Evolutionary conservation across 176 grass and related monocot species (phyloP).

Genomic region (Triticum turgidum): DNA sequence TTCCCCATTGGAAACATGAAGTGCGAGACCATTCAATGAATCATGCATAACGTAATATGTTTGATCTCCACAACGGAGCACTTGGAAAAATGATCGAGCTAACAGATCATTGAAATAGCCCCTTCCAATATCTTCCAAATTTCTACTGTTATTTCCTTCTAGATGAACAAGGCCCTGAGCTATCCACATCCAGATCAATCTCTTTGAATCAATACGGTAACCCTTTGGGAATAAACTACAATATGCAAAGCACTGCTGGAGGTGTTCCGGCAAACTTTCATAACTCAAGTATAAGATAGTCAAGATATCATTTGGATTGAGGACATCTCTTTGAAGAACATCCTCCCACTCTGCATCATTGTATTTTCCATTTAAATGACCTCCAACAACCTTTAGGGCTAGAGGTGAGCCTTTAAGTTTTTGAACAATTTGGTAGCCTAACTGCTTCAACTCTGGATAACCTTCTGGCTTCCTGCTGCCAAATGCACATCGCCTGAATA

Average conservation of each 20-base stretch:
- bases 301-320: conserved; percentile 19
- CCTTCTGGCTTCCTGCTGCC: background rate
- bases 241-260: conserved; percentile 31
- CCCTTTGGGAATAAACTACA: conserved; percentile 34
- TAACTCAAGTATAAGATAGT: conserved; percentile 12
- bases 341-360: background rate
- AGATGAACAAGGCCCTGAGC: conserved; percentile 39
- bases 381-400: conserved; percentile 25
- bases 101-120: conserved; percentile 40
- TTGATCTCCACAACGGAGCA: background rate
- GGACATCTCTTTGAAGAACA: conserved; percentile 4
- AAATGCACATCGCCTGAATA: conserved; percentile 9
- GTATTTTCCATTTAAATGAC: background rate
- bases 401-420: conserved; percentile 30
- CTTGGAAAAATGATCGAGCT: conserved; percentile 36
- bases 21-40: conserved; percentile 31
- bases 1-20: conserved; percentile 30
- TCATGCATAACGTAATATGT: conserved; percentile 38
- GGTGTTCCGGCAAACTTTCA: conserved; percentile 16
- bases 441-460: background rate
- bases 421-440: conserved; percentile 24
- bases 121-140: conserved; percentile 33
- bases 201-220: conserved; percentile 21
- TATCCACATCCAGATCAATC: conserved; percentile 35
- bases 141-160: background rate